Conservation (phyloP, 176 grass and related monocot genomes). For the Urochloa ruziziensis region DNA sequence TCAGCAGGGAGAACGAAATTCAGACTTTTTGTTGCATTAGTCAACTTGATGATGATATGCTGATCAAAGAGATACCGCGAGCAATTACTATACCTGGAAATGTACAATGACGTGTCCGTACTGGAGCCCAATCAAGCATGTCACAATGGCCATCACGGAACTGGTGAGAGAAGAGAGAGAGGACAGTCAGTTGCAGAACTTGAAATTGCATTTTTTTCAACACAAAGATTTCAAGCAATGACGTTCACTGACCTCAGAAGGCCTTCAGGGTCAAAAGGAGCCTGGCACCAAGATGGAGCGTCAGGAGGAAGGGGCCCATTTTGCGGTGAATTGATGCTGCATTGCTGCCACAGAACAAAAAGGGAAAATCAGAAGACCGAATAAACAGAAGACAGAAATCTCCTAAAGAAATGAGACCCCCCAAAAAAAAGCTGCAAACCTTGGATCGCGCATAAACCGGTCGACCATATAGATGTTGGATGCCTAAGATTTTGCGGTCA, state of each 20-base stretch:
- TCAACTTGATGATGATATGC: background rate
- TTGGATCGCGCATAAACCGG: slow-evolving; percentile 77
- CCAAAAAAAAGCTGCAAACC: slow-evolving; percentile 29
- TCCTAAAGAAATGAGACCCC: background rate
- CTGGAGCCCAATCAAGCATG: slow-evolving; percentile 92
- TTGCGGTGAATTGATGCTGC: slow-evolving; percentile 66
- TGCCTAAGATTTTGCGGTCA: slow-evolving; percentile 78
- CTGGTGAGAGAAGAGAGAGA: slow-evolving; percentile 38
- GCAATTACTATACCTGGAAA: slow-evolving; percentile 62
- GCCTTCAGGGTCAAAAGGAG: slow-evolving; percentile 96
- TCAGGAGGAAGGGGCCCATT: slow-evolving; percentile 62
- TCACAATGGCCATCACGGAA: slow-evolving; percentile 89
- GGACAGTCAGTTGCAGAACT: slow-evolving; percentile 9
- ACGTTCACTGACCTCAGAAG: slow-evolving; percentile 61
- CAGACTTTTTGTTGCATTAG: background rate
- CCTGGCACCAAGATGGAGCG: slow-evolving; percentile 90
- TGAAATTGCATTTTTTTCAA: background rate
- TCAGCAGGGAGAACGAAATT: background rate
- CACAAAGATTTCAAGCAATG: background rate
- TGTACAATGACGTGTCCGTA: slow-evolving; percentile 85
- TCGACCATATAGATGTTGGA: slow-evolving; percentile 76
- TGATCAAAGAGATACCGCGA: background rate
- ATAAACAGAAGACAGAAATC: background rate
- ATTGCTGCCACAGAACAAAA: slow-evolving; percentile 50
- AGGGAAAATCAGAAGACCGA: background rate